Percentiles rank a stretch among this genome's conserved stretches.
Conservation (phyloP, 2,329 filamentous ascomycete genomes). For the Nothomitra cinnamomea region DNA sequence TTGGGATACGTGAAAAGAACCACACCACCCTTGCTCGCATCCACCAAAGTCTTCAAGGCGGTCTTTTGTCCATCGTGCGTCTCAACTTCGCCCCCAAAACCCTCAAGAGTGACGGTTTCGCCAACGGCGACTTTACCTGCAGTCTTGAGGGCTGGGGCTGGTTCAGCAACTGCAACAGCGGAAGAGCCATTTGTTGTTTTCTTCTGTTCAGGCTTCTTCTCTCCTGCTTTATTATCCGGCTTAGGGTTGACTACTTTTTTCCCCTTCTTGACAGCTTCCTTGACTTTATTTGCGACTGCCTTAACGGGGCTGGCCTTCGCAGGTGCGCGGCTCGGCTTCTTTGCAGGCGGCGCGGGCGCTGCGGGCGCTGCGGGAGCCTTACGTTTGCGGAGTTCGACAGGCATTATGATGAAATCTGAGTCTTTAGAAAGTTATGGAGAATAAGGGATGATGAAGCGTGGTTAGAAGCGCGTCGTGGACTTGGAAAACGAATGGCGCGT, state of each 20-base stretch:
- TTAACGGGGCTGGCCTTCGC: conserved; percentile 10
- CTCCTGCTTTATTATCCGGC: conserved; percentile 12
- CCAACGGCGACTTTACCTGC: conserved; percentile 23
- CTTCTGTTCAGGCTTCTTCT: conserved; percentile 9
- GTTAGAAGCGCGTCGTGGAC: neutral
- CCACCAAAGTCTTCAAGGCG: conserved; percentile 62
- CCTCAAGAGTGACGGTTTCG: conserved; percentile 34
- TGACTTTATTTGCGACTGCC: conserved; percentile 19
- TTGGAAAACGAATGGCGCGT: neutral
- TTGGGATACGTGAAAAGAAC: conserved; percentile 93
- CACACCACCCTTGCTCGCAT: conserved; percentile 69
- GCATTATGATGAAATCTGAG: conserved; percentile 3
- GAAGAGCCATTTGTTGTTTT: conserved; percentile 18
- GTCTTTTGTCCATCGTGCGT: conserved; percentile 71
- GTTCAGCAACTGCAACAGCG: conserved; percentile 11
- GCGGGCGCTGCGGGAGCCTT: conserved; percentile 33
- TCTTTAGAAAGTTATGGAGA: neutral
- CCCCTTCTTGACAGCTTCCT: conserved; percentile 13
- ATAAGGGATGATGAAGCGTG: neutral
- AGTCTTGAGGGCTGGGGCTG: conserved; percentile 8
- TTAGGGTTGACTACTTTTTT: conserved; percentile 17
- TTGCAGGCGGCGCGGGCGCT: conserved; percentile 28
- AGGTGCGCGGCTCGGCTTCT: conserved; percentile 27
- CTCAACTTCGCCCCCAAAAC: conserved; percentile 54
- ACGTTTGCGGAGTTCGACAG: conserved; percentile 44